A percentile compares a stretch with the other conserved stretches of the same genome.
Evolutionary conservation across 2,329 filamentous ascomycete genomes (phyloP).

Genomic region (Elsinoe batatas): DNA sequence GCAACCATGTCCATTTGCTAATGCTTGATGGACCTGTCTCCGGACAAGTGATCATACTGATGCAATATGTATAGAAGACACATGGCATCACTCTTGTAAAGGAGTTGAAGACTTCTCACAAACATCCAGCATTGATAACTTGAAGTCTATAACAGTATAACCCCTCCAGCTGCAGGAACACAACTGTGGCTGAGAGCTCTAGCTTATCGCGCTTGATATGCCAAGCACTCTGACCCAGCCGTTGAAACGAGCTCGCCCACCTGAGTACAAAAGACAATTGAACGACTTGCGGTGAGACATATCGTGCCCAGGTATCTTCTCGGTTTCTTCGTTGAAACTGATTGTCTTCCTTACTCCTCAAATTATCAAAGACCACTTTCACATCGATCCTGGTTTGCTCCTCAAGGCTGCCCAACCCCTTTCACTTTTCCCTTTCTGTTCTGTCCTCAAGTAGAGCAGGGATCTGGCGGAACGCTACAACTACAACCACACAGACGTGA

Average conservation of each 20-base stretch:
- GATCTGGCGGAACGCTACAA: too few species aligned
- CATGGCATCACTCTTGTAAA: too few species aligned
- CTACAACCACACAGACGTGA: too few species aligned
- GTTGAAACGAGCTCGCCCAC: constrained; percentile 7
- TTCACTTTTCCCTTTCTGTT: neutral
- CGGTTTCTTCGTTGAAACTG: neutral
- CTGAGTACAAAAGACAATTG: constrained; percentile 13
- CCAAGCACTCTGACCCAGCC: constrained; percentile 6
- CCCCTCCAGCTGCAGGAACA: neutral
- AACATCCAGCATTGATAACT: too few species aligned
- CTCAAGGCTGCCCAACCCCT: neutral
- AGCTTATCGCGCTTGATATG: constrained; percentile 10
- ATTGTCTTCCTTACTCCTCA: neutral
- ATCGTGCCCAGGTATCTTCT: constrained; percentile 6
- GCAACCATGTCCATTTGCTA: neutral
- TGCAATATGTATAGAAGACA: too few species aligned
- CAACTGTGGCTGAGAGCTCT: constrained; percentile 9
- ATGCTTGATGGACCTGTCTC: neutral
- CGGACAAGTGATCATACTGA: neutral
- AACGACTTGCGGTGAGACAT: constrained; percentile 11
- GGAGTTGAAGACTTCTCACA: too few species aligned
- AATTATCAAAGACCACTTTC: neutral
- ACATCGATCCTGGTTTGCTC: neutral
- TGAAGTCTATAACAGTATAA: too few species aligned
- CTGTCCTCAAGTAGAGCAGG: too few species aligned